Evolutionary conservation across 768 basidiomycete genomes (phyloP).

Genomic region (Pluteus cervinus): DNA sequence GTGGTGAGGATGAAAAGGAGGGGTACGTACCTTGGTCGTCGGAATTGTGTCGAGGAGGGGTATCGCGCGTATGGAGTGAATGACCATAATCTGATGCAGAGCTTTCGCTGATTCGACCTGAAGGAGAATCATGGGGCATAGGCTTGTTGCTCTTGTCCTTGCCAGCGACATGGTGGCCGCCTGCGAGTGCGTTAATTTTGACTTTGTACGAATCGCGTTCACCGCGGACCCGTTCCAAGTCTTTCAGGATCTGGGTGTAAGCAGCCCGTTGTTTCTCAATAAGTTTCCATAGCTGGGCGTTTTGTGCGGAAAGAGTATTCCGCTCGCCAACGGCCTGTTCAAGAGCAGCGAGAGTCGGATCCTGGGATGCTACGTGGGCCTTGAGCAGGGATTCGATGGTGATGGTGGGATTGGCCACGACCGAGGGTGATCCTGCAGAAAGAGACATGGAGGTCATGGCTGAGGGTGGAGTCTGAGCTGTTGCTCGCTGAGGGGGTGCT

Average conservation of each 20-base stretch:
- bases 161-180: slow-evolving; percentile 13
- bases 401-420: slow-evolving; percentile 32
- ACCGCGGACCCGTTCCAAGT: slow-evolving; percentile 75
- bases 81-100: no score
- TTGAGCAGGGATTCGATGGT: slow-evolving; percentile 50
- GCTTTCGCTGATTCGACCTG: no score
- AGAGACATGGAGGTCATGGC: slow-evolving; percentile 21
- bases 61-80: slow-evolving; percentile 16
- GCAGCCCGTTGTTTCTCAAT: slow-evolving; percentile 86
- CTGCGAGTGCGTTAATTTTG: slow-evolving; percentile 29
- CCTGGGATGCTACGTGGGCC: slow-evolving; percentile 43
- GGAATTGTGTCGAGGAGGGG: slow-evolving; percentile 29
- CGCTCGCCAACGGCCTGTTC: slow-evolving; percentile 76
- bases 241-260: slow-evolving; percentile 77
- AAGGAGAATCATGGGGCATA: no score
- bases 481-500: slow-evolving; percentile 20
- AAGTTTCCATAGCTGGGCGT: slow-evolving; percentile 90
- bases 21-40: slow-evolving; percentile 32
- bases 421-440: slow-evolving; percentile 25
- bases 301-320: slow-evolving; percentile 75
- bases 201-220: slow-evolving; percentile 72
- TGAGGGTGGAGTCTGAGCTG: slow-evolving; percentile 17
- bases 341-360: slow-evolving; percentile 62
- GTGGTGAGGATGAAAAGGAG: slow-evolving; percentile 3
- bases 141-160: slow-evolving; percentile 25